phyloP scores from a whole-genome alignment of 2,329 filamentous ascomycete genomes.

The Blastomyces gilchristii region DNA sequence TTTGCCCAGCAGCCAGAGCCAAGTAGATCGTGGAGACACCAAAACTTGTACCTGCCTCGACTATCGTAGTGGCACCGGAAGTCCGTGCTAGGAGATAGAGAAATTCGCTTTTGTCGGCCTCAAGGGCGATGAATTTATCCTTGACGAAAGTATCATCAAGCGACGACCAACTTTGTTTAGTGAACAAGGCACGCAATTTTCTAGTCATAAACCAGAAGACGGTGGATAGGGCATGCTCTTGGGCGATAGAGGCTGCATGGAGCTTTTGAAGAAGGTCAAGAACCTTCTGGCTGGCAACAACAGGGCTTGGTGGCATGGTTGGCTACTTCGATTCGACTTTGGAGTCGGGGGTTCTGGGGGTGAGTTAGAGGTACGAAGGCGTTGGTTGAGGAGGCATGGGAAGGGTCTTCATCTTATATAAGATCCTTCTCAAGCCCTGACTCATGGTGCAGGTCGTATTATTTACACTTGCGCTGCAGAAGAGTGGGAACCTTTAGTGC shows the following conservation, averaged over 20 bases:
- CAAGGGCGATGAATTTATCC: conserved; percentile 51
- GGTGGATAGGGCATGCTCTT: conserved; percentile 22
- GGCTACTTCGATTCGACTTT: not conserved
- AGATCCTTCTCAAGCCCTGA: conserved; percentile 1
- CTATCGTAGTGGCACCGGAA: conserved; percentile 41
- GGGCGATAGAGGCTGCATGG: conserved; percentile 24
- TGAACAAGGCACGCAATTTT: conserved; percentile 14
- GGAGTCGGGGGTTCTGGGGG: not conserved
- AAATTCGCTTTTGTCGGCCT: conserved; percentile 48
- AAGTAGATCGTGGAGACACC: conserved; percentile 55
- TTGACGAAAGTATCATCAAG: conserved; percentile 34
- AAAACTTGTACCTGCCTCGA: conserved; percentile 53
- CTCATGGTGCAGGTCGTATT: not conserved
- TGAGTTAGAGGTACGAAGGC: not conserved
- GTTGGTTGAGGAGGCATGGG: not conserved
- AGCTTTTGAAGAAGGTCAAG: conserved; percentile 24
- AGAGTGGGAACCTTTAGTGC: not conserved
- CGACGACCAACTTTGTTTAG: conserved; percentile 11
- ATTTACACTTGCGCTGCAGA: not conserved
- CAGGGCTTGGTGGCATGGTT: conserved; percentile 12
- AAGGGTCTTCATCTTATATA: not conserved
- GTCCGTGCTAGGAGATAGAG: conserved; percentile 45
- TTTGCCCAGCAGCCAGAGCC: conserved; percentile 47
- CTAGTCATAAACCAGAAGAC: conserved; percentile 18
- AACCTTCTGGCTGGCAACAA: conserved; percentile 16